Evolutionary conservation across 805 yeast genomes (phyloP), one percentile per base, ranked within the genome.

Genomic region (Wickerhamiella kazuoi): DNA sequence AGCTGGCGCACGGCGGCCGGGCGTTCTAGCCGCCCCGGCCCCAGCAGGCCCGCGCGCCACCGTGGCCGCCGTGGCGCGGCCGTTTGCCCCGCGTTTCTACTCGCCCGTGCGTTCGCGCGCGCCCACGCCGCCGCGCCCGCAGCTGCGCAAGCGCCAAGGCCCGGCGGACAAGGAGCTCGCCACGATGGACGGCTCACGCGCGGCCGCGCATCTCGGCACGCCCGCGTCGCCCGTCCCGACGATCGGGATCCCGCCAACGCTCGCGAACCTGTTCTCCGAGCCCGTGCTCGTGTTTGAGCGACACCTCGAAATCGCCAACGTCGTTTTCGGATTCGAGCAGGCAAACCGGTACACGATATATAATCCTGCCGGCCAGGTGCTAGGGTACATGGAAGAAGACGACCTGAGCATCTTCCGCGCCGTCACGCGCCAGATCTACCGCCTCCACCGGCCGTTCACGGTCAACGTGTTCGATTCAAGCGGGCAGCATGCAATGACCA

Each of bases 261-360:
- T 79, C 18, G 68, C 72, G 21, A 63, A 66, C 33, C 61, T 86
- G 4, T 59, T 87, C 31, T 68, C 68, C 32, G 82, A 82, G 49
- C 96, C 96, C 1, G 79, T 87, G 3, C 57, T 87, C 17, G 83
- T 87, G 1, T 72, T 90, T 35, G 95, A 87, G 52, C 68, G 98
- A 41, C 79, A 81, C 52, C 64, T 90, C 19, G 97, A 90, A 60
- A 68, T 77, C 63, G 76, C 83, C 83, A 86, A 83, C 52, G 65
- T 90, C 15, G 68, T 84, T 39, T 53, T 86, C 35, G 96, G 96
- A 1, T 82, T 80, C 50, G 97, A 87, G 55, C 97, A 90, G 60
- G 82, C 90, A 2, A 87, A 86, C 54, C 63, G 68, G 46, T 87
- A 87, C 46, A 45, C 51, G 4, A 68, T 90, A 34, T 67, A 76